Conservation (phyloP, 192 early-diverging fungal genomes). For the Backusella psychrophila region DNA sequence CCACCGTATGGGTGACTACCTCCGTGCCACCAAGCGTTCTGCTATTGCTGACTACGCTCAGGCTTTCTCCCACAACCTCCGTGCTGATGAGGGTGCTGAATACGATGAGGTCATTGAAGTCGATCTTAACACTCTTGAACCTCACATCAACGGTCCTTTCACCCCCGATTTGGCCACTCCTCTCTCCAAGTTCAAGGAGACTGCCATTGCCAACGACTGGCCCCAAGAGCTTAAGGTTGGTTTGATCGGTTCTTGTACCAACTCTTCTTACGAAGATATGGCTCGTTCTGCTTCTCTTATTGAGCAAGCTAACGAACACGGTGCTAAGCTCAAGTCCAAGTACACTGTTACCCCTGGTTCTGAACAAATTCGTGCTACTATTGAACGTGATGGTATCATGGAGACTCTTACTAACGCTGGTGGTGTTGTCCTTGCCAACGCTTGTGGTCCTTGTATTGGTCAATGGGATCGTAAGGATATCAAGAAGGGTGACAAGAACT, state of each 20-base stretch:
- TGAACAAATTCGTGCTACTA: constrained; percentile 97
- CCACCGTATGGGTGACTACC: constrained; percentile 87
- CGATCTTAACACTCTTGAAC: constrained; percentile 89
- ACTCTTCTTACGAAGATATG: constrained; percentile 99
- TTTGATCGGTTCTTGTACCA: constrained; percentile 98
- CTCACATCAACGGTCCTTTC: constrained; percentile 97
- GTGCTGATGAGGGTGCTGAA: constrained; percentile 80
- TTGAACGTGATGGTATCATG: constrained; percentile 87
- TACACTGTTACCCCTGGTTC: constrained; percentile 96
- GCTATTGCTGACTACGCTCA: constrained; percentile 79
- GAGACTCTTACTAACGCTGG: constrained; percentile 74
- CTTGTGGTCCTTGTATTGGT: constrained; percentile 98
- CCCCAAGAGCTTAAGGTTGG: constrained; percentile 83
- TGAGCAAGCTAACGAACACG: constrained; percentile 76
- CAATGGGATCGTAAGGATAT: constrained; percentile 98
- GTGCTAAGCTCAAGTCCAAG: constrained; percentile 77
- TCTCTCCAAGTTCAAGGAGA: constrained; percentile 87
- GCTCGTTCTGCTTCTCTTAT: constrained; percentile 87
- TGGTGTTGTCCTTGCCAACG: constrained; percentile 92
- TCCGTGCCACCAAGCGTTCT: constrained; percentile 80
- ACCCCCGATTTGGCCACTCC: constrained; percentile 95
- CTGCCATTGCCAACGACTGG: constrained; percentile 87
- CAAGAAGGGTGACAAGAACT: constrained; percentile 96
- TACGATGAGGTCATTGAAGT: constrained; percentile 97
- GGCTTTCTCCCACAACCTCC: constrained; percentile 85